A percentile compares a stretch with the other conserved stretches of the same genome.
These are phyloP conservation scores for Solanum pimpinellifolium DNA, from an alignment of 257 asterid species.

Conservation along the genomic window DNA sequence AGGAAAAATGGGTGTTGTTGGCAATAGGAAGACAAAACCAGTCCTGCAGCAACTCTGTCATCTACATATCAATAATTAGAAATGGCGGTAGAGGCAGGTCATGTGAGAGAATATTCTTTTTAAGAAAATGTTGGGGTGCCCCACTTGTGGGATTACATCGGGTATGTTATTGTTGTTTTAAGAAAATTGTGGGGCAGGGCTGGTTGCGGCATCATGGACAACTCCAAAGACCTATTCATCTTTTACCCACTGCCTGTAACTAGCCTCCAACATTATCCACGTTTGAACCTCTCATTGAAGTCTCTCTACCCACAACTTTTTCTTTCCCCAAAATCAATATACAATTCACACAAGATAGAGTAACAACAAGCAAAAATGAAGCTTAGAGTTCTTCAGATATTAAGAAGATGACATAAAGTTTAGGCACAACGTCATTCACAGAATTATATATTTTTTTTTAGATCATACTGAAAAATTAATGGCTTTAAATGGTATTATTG, in stretches of 20 bases:
- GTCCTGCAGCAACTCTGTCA: neutral
- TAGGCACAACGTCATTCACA: neutral
- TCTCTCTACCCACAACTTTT: neutral
- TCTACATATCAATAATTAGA: neutral
- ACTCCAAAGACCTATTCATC: neutral
- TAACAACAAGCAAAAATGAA: neutral
- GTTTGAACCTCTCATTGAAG: neutral
- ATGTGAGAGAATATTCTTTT: neutral
- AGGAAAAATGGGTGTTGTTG: neutral
- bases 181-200: neutral
- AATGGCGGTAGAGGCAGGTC: neutral
- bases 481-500: neutral
- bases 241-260: neutral
- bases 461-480: neutral
- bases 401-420: neutral
- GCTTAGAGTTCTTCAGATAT: neutral
- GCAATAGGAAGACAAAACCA: neutral
- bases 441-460: neutral
- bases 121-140: neutral
- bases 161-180: neutral
- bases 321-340: neutral
- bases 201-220: neutral
- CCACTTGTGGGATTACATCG: neutral
- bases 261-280: neutral
- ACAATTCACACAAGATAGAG: neutral